Evolutionary conservation across 139 green algal genomes (phyloP).

Genomic region (Spirogloea muscicola): DNA sequence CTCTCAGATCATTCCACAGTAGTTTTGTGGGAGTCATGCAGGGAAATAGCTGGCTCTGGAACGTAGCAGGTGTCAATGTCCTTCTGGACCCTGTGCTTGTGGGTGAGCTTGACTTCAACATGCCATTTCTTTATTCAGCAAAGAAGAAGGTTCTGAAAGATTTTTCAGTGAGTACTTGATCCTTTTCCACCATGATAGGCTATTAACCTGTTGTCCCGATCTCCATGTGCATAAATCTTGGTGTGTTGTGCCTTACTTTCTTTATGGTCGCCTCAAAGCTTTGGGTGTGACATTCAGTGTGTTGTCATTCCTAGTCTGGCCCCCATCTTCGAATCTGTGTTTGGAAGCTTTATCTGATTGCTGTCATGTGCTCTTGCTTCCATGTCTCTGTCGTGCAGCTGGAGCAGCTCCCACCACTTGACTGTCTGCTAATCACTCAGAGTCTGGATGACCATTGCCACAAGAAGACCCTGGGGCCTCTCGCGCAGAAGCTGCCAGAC

Average conservation of each 20-base stretch:
- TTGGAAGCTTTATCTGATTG: background rate
- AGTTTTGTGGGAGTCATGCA: background rate
- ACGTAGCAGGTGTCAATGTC: conserved; percentile 20
- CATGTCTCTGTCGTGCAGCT: conserved; percentile 22
- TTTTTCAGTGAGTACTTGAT: conserved; percentile 11
- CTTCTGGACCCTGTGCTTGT: conserved; percentile 43
- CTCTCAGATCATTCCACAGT: background rate
- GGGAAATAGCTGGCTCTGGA: conserved; percentile 44
- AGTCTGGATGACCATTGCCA: conserved; percentile 41
- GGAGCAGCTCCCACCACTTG: conserved; percentile 14
- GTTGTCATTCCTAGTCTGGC: background rate
- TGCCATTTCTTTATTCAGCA: conserved; percentile 30
- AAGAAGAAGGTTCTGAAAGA: conserved; percentile 20
- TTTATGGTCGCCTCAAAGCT: background rate
- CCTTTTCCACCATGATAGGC: background rate
- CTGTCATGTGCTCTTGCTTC: background rate
- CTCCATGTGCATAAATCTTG: background rate
- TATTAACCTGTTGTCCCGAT: background rate
- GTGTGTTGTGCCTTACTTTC: background rate
- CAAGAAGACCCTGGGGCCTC: conserved; percentile 13
- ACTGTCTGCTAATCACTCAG: conserved; percentile 43
- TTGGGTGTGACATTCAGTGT: background rate
- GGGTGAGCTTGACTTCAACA: conserved; percentile 26
- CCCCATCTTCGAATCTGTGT: background rate
- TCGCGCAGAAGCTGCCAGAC: conserved; percentile 8